Evolutionary conservation across 768 basidiomycete genomes (phyloP).

Genomic region (Kwoniella bestiolae): DNA sequence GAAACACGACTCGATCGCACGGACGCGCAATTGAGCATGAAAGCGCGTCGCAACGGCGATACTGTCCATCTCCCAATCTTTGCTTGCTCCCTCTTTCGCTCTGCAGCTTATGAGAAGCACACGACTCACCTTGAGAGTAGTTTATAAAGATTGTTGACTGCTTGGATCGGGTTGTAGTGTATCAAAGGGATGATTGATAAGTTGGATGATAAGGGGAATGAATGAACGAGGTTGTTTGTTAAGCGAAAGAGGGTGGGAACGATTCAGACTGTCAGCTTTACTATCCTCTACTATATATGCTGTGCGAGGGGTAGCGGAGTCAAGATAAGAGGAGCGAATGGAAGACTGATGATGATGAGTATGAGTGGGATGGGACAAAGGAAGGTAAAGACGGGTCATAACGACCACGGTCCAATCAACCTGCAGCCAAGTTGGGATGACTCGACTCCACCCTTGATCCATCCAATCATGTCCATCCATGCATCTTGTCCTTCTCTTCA

Average conservation of each 20-base stretch:
- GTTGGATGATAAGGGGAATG: slow-evolving; percentile 10
- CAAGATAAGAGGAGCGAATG: background rate
- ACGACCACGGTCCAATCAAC: background rate
- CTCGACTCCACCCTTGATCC: slow-evolving; percentile 25
- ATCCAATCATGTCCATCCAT: background rate
- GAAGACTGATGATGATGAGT: slow-evolving; percentile 10
- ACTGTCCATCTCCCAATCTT: too few relatives aligned
- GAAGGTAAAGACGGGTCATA: slow-evolving; percentile 7
- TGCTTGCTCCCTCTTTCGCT: too few relatives aligned
- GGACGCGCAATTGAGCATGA: slow-evolving; percentile 12
- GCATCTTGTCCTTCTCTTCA: background rate
- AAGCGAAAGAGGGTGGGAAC: background rate
- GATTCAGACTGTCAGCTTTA: slow-evolving; percentile 22
- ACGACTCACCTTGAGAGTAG: slow-evolving; percentile 16
- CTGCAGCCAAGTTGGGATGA: slow-evolving; percentile 27
- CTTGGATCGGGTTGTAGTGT: background rate
- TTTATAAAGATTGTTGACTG: slow-evolving; percentile 17
- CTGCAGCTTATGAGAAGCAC: background rate
- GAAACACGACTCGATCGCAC: slow-evolving; percentile 16
- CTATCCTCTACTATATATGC: background rate
- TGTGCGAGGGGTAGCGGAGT: slow-evolving; percentile 9
- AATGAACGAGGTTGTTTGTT: slow-evolving; percentile 1
- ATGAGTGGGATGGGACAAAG: slow-evolving; percentile 14
- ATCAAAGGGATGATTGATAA: background rate
- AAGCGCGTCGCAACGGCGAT: slow-evolving; percentile 9